Evolutionary conservation across 2,329 filamentous ascomycete genomes (phyloP).

Genomic region (Cyclaneusma minus): DNA sequence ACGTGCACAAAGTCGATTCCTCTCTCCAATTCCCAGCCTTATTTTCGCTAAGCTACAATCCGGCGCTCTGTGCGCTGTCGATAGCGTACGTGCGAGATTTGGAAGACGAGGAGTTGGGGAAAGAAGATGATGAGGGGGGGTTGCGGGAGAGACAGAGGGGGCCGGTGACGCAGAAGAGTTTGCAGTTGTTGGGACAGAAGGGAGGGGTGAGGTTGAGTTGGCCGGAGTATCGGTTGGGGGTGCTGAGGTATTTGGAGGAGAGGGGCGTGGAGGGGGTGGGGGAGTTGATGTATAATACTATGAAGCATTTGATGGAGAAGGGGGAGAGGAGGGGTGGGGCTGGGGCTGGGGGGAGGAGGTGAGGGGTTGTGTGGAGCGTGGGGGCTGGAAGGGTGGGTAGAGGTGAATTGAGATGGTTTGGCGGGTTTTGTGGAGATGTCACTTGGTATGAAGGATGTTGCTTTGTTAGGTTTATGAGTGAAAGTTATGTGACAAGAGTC

Average conservation of each 20-base stretch:
- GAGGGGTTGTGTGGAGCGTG: no score
- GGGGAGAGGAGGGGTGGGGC: slow-evolving; percentile 18
- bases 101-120: slow-evolving; percentile 38
- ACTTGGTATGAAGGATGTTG: no score
- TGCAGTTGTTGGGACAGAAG: slow-evolving; percentile 44
- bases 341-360: no score
- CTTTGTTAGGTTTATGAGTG: no score
- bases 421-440: no score
- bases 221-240: slow-evolving; percentile 61
- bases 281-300: slow-evolving; percentile 64
- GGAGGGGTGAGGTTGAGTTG: slow-evolving; percentile 54
- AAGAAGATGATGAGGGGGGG: slow-evolving; percentile 14
- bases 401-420: no score
- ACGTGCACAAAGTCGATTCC: slow-evolving; percentile 32
- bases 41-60: slow-evolving; percentile 44
- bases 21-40: slow-evolving; percentile 29
- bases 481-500: no score
- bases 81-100: slow-evolving; percentile 37
- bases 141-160: slow-evolving; percentile 40
- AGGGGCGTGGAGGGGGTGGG: slow-evolving; percentile 50
- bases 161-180: slow-evolving; percentile 53
- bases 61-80: slow-evolving; percentile 37
- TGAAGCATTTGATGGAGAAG: slow-evolving; percentile 50
- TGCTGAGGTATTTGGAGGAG: slow-evolving; percentile 50
- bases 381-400: no score